phyloP scores from a whole-genome alignment of 495 filamentous ascomycete genomes.

The Penicillium chermesinum region DNA sequence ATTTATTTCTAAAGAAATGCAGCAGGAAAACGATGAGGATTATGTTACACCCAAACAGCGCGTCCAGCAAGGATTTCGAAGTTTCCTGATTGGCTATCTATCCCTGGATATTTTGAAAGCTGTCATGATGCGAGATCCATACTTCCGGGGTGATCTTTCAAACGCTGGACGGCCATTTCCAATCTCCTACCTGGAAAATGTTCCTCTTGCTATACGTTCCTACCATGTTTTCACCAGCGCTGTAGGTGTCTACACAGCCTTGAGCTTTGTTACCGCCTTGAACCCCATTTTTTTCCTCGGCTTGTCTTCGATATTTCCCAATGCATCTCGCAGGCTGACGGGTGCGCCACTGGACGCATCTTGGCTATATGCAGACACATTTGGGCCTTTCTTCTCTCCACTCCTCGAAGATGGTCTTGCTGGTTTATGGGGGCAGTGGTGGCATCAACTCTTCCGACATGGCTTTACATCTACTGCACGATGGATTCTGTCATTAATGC shows the following conservation, averaged over 20 bases:
- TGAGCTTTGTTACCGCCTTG: slow-evolving; percentile 51
- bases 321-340: slow-evolving; percentile 28
- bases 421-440: slow-evolving; percentile 79
- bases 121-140: slow-evolving; percentile 65
- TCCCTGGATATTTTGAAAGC: slow-evolving; percentile 61
- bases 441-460: slow-evolving; percentile 82
- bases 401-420: slow-evolving; percentile 62
- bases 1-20: slow-evolving; percentile 3
- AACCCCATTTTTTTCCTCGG: slow-evolving; percentile 54
- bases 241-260: slow-evolving; percentile 46
- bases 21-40: slow-evolving; percentile 4
- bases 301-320: slow-evolving; percentile 44
- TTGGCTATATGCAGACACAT: slow-evolving; percentile 62
- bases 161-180: slow-evolving; percentile 40
- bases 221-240: slow-evolving; percentile 49
- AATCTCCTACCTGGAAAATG: slow-evolving; percentile 29
- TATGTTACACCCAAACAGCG: slow-evolving; percentile 35
- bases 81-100: slow-evolving; percentile 53
- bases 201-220: slow-evolving; percentile 38
- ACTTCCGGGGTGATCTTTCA: slow-evolving; percentile 52
- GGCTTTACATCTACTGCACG: slow-evolving; percentile 57
- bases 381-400: slow-evolving; percentile 49
- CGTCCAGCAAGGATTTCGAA: slow-evolving; percentile 41
- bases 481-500: slow-evolving; percentile 43
- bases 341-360: slow-evolving; percentile 48